Percentiles rank a stretch among this genome's conserved stretches.
phyloP scores from a whole-genome alignment of 2,329 filamentous ascomycete genomes.

The Aspergillus sp. region DNA sequence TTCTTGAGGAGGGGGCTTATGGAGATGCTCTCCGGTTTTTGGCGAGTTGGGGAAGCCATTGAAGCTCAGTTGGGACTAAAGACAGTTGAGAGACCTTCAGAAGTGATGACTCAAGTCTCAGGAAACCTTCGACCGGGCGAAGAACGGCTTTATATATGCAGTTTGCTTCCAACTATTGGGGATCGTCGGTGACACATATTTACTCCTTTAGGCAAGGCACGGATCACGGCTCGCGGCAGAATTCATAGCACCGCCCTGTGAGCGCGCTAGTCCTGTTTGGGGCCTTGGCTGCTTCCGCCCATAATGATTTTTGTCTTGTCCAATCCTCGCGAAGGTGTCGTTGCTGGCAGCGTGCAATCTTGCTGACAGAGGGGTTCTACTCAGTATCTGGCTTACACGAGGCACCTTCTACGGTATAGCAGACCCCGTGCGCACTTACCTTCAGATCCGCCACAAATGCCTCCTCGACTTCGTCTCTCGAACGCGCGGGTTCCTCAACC shows the following conservation, averaged over 20 bases:
- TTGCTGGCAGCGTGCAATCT: slow-evolving; percentile 17
- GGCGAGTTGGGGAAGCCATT: slow-evolving; percentile 31
- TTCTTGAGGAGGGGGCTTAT: slow-evolving; percentile 54
- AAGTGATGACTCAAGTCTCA: neutral
- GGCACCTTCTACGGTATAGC: neutral
- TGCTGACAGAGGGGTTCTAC: neutral
- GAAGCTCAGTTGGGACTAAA: neutral
- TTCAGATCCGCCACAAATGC: slow-evolving; percentile 52
- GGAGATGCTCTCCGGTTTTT: slow-evolving; percentile 45
- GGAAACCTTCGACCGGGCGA: neutral
- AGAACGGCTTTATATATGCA: slow-evolving; percentile 6
- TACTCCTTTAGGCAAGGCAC: slow-evolving; percentile 7
- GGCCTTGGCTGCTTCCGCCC: slow-evolving; percentile 22
- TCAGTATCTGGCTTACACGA: neutral
- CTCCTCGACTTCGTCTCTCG: slow-evolving; percentile 55
- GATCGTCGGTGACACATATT: slow-evolving; percentile 21
- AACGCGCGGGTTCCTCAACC: slow-evolving; percentile 39
- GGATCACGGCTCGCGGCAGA: slow-evolving; percentile 28
- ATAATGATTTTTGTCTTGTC: slow-evolving; percentile 23
- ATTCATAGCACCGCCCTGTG: slow-evolving; percentile 25
- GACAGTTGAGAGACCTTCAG: neutral
- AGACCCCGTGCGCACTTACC: slow-evolving; percentile 6
- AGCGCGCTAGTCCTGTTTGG: slow-evolving; percentile 23
- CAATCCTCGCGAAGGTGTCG: slow-evolving; percentile 6
- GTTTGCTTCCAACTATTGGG: slow-evolving; percentile 2